phyloP scores from a whole-genome alignment of 345 rosid species.

The Noccaea bulbosa region DNA sequence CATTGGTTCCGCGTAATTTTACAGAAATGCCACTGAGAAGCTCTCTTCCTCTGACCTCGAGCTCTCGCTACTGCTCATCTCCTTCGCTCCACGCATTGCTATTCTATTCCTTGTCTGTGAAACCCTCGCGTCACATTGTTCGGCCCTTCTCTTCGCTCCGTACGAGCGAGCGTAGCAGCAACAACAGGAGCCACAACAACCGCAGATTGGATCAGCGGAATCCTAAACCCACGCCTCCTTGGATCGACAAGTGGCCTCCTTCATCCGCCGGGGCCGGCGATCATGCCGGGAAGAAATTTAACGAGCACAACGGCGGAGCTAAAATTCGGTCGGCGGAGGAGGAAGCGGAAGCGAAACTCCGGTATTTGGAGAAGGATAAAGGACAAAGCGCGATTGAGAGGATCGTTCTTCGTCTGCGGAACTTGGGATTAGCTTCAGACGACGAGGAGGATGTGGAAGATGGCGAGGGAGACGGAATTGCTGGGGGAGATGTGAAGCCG shows the following conservation, averaged over 20 bases:
- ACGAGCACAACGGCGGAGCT: conserved; percentile 28
- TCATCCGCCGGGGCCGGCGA: conserved; percentile 36
- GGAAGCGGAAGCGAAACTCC: conserved; percentile 37
- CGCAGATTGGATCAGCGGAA: conserved; percentile 37
- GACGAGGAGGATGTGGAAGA: conserved; percentile 62
- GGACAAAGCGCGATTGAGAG: conserved; percentile 77
- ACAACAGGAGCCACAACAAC: conserved; percentile 41
- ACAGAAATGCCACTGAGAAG: conserved; percentile 73
- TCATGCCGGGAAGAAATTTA: conserved; percentile 23
- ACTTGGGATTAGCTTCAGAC: conserved; percentile 75
- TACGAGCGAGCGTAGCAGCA: conserved; percentile 43
- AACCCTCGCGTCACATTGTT: conserved; percentile 47
- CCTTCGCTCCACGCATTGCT: conserved; percentile 49
- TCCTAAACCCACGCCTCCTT: conserved; percentile 53
- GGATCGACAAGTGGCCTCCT: conserved; percentile 59
- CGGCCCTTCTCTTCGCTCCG: conserved; percentile 49
- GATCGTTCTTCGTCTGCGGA: conserved; percentile 82
- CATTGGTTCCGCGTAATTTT: conserved; percentile 55
- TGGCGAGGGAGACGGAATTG: conserved; percentile 37
- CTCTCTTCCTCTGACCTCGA: conserved; percentile 57
- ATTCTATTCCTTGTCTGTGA: conserved; percentile 46
- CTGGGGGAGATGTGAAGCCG: conserved; percentile 32
- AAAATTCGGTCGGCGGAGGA: conserved; percentile 41
- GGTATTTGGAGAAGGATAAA: conserved; percentile 47
- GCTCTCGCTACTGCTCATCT: conserved; percentile 45